Base-by-base conservation (phyloP, 208 protist species). In the Acanthamoeba triangularis region DNA sequence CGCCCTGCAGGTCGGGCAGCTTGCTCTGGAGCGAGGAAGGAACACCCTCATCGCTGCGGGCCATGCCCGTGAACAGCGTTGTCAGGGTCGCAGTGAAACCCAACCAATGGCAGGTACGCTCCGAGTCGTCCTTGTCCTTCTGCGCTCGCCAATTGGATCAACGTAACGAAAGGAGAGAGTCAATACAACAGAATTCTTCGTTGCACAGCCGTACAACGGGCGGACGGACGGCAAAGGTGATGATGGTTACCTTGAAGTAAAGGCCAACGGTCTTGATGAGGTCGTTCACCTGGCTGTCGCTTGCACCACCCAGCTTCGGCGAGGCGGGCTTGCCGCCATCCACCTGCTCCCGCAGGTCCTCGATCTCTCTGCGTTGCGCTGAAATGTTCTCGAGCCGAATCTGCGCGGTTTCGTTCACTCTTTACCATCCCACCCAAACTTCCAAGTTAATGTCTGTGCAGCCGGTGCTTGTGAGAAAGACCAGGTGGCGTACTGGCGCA, bases 351-450 rank as follows among this genome's bases (percentile, higher is more conserved):
- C 54, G 44, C 80, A 90, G 49, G n/a, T 90, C 80, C 8, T 63
- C 54, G 8, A 90, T 90, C 49, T 90, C 80, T 25, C 80, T 13
- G 18, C 30, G 20, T 20, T 65, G 54, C 25, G 80, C 44, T 7
- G 80, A 90, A 35, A 90, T 90, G 35, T 90, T 90, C 30, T 90
- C 80, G 20, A 90, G 54, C 20, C 80, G 80, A n/a, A 90, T 90
- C 20, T 90, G 80, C 35, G 80, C 25, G n/a, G 80, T 90, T 47
- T 90, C 80, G 35, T 90, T 90, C n/a, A 63, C 80, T n/a, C 80
- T 90, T n/a, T 4, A 37, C 4, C 14, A 13, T 1, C 28, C 67
- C 30, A 3, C 41, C 23, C 30, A n/a, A n/a, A n/a, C n/a, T n/a
- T n/a, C 33, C 18, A 6, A 35, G 69, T 80, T 25, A 18, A 23